Base-by-base conservation (phyloP, 164 flowering plant species). In the Umbellularia californica region DNA sequence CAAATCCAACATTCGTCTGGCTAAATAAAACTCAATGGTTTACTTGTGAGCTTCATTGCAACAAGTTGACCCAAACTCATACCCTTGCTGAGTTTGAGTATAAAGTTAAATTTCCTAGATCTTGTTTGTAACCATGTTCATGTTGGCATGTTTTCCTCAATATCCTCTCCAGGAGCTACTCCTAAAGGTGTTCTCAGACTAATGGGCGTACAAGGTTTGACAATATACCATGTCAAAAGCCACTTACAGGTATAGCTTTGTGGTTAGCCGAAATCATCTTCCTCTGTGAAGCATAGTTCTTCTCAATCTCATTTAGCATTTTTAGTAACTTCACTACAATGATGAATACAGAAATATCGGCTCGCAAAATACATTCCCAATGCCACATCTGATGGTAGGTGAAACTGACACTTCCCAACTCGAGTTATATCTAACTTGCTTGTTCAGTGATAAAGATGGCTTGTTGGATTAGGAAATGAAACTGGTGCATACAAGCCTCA, bases 181-280 rank as follows among this genome's bases (percentile, higher is more conserved):
- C 98, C 98, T 12, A 95, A 93, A 87, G 98, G 98, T 74, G 98
- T 95, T 28, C 92, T 95, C 23, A 88, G 93, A 85, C 90, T 88
- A 13, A 95, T 95, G 98, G 97, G 97, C 70, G 97, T 92, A 15
- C 92, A 86, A 79, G 95, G 95, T 33, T 81, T 95, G 80, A 95
- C 98, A 58, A 95, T 93, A 79, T 95, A 95, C 73, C 98, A 95
- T 84, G 97, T 95, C 76, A 95, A 95, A 84, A 95, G 98, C 85
- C 98, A 95, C 81, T 84, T 95, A 80, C 98, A 95, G 95, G 98
- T 90, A 83, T 35, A 3, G n/a, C 2, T 52, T 30, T 27, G 13
- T n/a, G 19, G 23, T 41, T 58, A 41, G 41, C 66, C 60, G 33
- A 28, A 58, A 52, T 55, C 20, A 55, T 41, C 50, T 41, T 51